phyloP scores from a whole-genome alignment of 495 filamentous ascomycete genomes.

The Xylaria curta region DNA sequence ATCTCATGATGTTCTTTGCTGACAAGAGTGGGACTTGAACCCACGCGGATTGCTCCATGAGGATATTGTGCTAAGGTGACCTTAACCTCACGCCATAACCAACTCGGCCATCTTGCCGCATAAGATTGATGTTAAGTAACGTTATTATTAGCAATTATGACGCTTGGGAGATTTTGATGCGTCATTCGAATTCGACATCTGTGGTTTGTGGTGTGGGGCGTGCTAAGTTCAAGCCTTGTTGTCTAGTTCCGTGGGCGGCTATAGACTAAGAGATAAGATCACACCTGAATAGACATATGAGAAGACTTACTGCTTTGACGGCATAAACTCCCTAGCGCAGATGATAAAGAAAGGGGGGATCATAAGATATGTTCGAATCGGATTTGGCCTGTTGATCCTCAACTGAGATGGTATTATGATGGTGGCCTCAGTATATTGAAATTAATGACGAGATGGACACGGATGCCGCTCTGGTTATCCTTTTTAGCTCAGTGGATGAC shows the following conservation, averaged over 20 bases:
- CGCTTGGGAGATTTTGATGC: not conserved
- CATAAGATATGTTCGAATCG: not conserved
- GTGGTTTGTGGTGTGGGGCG: not conserved
- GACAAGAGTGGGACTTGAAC: constrained; percentile 54
- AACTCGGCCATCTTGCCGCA: constrained; percentile 51
- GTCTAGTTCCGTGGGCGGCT: not conserved
- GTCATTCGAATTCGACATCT: constrained; percentile 1
- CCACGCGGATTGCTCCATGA: constrained; percentile 50
- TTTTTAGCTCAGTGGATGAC: not conserved
- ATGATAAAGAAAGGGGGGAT: not conserved
- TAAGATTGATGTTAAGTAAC: not conserved
- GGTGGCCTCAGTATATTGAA: not conserved
- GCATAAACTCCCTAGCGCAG: not conserved
- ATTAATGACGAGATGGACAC: not conserved
- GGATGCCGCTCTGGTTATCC: not conserved
- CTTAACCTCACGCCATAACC: constrained; percentile 54
- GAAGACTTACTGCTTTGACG: not conserved
- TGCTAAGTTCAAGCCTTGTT: not conserved
- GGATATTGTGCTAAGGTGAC: constrained; percentile 43
- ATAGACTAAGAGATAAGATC: too few relatives aligned
- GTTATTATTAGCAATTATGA: not conserved
- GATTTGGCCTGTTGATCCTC: not conserved
- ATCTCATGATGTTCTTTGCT: not conserved
- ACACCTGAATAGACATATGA: not conserved
- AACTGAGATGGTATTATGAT: not conserved